Evolutionary conservation across 768 basidiomycete genomes (phyloP).

Genomic region (Tricholoma furcatifolium): DNA sequence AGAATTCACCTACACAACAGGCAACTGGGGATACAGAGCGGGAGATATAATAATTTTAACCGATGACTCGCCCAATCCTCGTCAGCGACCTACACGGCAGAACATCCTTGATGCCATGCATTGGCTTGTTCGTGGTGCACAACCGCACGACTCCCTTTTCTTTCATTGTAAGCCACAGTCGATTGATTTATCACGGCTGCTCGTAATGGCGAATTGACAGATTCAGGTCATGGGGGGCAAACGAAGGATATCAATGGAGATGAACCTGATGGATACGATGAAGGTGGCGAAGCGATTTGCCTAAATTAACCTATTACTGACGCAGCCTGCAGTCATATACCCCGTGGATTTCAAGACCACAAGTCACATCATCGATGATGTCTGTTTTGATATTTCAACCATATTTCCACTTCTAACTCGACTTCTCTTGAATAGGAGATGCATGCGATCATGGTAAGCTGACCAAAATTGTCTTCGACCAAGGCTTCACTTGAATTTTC

Average conservation of each 20-base stretch:
- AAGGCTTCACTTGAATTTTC: neutral
- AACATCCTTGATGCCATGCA: constrained; percentile 51
- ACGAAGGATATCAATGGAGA: constrained; percentile 75
- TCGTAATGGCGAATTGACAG: constrained; percentile 29
- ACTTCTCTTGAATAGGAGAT: constrained; percentile 34
- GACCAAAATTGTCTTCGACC: neutral
- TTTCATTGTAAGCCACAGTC: constrained; percentile 57
- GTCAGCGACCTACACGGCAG: constrained; percentile 41
- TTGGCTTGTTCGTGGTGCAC: constrained; percentile 68
- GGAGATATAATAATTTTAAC: constrained; percentile 72
- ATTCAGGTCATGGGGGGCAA: constrained; percentile 97
- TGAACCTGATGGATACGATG: constrained; percentile 78
- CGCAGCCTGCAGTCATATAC: constrained; percentile 61
- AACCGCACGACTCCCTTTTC: constrained; percentile 70
- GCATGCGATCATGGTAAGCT: constrained; percentile 45
- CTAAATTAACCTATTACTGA: neutral
- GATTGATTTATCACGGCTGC: neutral
- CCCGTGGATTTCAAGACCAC: constrained; percentile 80
- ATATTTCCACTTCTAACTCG: neutral
- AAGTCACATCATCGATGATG: constrained; percentile 77
- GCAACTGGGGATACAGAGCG: constrained; percentile 48
- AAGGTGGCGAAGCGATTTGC: constrained; percentile 37
- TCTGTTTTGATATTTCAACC: constrained; percentile 20
- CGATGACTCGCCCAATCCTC: constrained; percentile 48
- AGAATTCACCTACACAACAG: constrained; percentile 12